Evolutionary conservation across 495 filamentous ascomycete species (phyloP).

Genomic region (Cercophora scortea): DNA sequence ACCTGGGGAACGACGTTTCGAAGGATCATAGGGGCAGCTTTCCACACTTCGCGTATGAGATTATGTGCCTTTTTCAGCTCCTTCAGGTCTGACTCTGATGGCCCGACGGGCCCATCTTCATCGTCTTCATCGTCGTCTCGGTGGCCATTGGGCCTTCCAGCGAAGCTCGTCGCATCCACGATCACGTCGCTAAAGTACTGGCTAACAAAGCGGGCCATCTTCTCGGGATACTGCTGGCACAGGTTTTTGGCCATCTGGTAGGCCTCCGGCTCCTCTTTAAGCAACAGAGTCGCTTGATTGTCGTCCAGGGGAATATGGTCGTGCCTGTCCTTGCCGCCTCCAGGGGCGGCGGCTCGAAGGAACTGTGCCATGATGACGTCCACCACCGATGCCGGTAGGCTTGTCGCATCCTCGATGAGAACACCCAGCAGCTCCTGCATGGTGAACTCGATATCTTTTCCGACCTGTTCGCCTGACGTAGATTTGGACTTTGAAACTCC

Average conservation of each 20-base stretch:
- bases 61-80: slow-evolving; percentile 85
- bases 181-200: slow-evolving; percentile 98
- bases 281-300: slow-evolving; percentile 63
- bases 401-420: slow-evolving; percentile 77
- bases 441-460: slow-evolving; percentile 85
- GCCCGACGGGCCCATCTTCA: slow-evolving; percentile 50
- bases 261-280: slow-evolving; percentile 81
- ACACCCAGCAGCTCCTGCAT: slow-evolving; percentile 80
- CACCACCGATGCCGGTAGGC: slow-evolving; percentile 75
- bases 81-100: slow-evolving; percentile 73
- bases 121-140: slow-evolving; percentile 60
- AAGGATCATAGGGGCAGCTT: slow-evolving; percentile 78
- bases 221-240: slow-evolving; percentile 82
- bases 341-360: slow-evolving; percentile 68
- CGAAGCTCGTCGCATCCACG: slow-evolving; percentile 66
- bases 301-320: slow-evolving; percentile 30
- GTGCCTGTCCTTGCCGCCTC: slow-evolving; percentile 45
- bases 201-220: slow-evolving; percentile 87
- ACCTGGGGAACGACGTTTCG: slow-evolving; percentile 91
- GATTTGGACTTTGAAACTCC: slow-evolving; percentile 74
- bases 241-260: slow-evolving; percentile 95
- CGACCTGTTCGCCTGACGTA: slow-evolving; percentile 66
- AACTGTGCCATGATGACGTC: slow-evolving; percentile 96
- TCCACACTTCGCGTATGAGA: slow-evolving; percentile 88
- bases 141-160: slow-evolving; percentile 40